Conservation (phyloP, 108 stramenopile species). For the Ochromonas danica region DNA sequence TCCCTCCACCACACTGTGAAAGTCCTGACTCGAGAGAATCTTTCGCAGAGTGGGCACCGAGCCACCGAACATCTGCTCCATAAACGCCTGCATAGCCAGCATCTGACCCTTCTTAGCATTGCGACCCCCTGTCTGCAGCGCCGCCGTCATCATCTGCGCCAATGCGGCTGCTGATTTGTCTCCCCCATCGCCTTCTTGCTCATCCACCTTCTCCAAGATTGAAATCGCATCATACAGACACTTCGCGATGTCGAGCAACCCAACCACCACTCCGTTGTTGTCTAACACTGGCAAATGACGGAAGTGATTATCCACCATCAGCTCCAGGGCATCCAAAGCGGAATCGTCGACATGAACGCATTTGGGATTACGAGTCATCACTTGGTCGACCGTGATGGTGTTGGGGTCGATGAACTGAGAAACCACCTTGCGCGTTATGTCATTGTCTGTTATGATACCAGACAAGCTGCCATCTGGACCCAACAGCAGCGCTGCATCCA, state of each 20-base stretch:
- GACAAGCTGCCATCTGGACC: background rate
- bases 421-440: slow-evolving; percentile 45
- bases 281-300: slow-evolving; percentile 86
- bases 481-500: slow-evolving; percentile 31
- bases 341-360: slow-evolving; percentile 49
- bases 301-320: slow-evolving; percentile 81
- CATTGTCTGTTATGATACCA: slow-evolving; percentile 53
- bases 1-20: slow-evolving; percentile 66
- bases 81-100: slow-evolving; percentile 29
- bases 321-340: slow-evolving; percentile 78
- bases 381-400: background rate
- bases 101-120: background rate
- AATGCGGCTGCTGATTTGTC: slow-evolving; percentile 66
- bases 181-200: slow-evolving; percentile 58
- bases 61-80: slow-evolving; percentile 50
- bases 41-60: slow-evolving; percentile 48
- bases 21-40: slow-evolving; percentile 65
- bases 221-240: slow-evolving; percentile 87
- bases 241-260: slow-evolving; percentile 87
- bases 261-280: slow-evolving; percentile 71
- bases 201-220: slow-evolving; percentile 70
- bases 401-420: background rate
- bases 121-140: background rate
- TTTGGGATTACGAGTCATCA: slow-evolving; percentile 23
- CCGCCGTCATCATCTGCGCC: slow-evolving; percentile 40